Base-by-base conservation (phyloP, 257 asterid species). In the Cinchona pubescens region DNA sequence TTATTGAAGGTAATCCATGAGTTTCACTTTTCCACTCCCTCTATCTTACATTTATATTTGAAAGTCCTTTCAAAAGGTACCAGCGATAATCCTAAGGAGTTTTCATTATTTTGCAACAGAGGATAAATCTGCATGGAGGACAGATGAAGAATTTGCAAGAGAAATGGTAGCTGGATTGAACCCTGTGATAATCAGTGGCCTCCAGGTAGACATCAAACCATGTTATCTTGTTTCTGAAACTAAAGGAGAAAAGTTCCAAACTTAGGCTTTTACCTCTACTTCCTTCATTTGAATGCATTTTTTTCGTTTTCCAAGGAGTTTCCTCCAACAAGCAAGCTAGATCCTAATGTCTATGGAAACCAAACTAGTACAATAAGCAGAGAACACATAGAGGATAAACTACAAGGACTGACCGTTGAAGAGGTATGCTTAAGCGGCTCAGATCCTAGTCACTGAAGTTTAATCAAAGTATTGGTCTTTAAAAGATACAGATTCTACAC, bases 91-190 rank as follows among this genome's bases (percentile, higher is more conserved):
- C 34, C n/a, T 30, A n/a, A 9, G 13, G 46, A 37, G 46, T 71
- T 72, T 68, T 12, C 73, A 60, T n/a, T 65, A 23, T 29, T 49
- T 68, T 51, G 61, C 49, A 76, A 35, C 87, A 92, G 97, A 84
- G 67, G 87, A 86, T 65, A 82, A 83, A 81, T 78, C 83, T 29
- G 92, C 93, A 30, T 92, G 96, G 97, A 85, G 90, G 80, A 77
- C 96, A 7, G 95, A 92, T 71, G 93, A 87, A 81, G 96, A 90
- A 81, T 92, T 90, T 75, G 91, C 85, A 43, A 86, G 94, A 83
- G 93, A 92, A 84, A 88, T 86, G 94, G 81, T 90, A 73, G 97
- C 96, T 25, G 97, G 96, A 75, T 66, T 87, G 70, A 88, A 88
- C 82, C 97, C 97, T 71, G 85, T 88, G 76, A 80, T 85, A 30